Base-by-base conservation (phyloP, 805 yeast species). In the Monosporozyma unispora region DNA sequence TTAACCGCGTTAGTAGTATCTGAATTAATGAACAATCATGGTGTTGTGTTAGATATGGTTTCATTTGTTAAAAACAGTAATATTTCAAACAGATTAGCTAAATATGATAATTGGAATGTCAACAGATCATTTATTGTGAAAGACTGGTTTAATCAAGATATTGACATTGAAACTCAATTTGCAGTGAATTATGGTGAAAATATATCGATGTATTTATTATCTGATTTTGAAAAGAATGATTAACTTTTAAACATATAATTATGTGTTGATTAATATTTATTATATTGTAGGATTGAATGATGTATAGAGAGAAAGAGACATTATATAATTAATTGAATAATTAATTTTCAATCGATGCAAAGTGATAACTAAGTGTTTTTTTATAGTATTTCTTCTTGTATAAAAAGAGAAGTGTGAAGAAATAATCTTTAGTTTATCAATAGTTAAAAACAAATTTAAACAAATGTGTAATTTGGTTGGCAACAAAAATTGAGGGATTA, bases 1-100 rank as follows among this genome's bases (percentile, higher is more conserved):
- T 64, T 93, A 50, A 89, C 88, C 0, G 95, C 98, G 0, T 77
- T 90, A 21, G 76, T 93, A 43, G 89, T 87, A 41, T 84, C 87
- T 54, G 81, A 81, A 16, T 79, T 91, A 0, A 69, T 95, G 57
- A 80, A 85, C 53, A 82, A 78, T 52, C 96, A 90, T 63, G 93
- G 88, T 54, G 70, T 93, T 50, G 76, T 87, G 9, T 71, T 89
- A 19, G 97, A 95, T 64, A 77, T 91, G 41, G 84, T 93, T 35
- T 84, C 88, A 0, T 93, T 91, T 67, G 79, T 86, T 42, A 78
- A 77, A 46, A 28, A 33, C 4, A 12, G 78, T 82, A n/a, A n/a
- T 4, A 4, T 5, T 18, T 18, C 21, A n/a, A 10, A 14, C 12
- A 8, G 23, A 28, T 1, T 27, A 5, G 41, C 14, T 10, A 48